Base-by-base conservation (phyloP, 1,139 yeast genomes). In the Scheffersomyces titani region DNA sequence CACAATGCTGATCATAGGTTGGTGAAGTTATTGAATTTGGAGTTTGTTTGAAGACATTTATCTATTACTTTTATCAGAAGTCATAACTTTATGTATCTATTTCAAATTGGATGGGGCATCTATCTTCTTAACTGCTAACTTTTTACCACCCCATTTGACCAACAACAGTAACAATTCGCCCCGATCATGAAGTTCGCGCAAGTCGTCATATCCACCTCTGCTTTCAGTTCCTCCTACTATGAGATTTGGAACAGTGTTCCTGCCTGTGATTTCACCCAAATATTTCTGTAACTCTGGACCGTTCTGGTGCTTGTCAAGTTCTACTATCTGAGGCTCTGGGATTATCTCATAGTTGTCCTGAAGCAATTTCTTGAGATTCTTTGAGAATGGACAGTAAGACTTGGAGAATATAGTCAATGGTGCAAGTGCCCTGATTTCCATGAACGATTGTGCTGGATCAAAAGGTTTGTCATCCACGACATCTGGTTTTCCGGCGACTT, bases 191-290 rank as follows among this genome's bases (percentile, higher is more conserved):
- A 90, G 75, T 50, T 75, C 80, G 45, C 74, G 77, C 68, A 94
- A 85, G 60, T 92, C 98, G 71, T 92, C 98, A 55, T 86, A 84
- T 2, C 94, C 96, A 46, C 94, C 96, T 66, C 86, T 79, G 52
- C 91, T 85, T 54, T 79, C 73, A 18, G 76, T 67, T 1, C 85
- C 84, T 51, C 88, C 88, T 54, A 89, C 77, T 53, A 88, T 74
- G 19, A 89, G 79, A 64, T 89, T 89, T 36, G 96, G 96, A 5
- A 89, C 96, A 0, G 94, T 89, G 20, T 68, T 71, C 66, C 94
- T 80, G 3, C 89, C 89, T 2, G 90, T 80, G 52, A 80, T 72
- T 52, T 78, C 76, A 13, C 78, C 85, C 55, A 89, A 77, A 69
- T 85, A 85, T 18, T 74, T 80, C 69, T 89, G 94, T 59, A 89